Evolutionary conservation across 2,329 filamentous ascomycete genomes (phyloP).

Genomic region (Diaporthe sp.): DNA sequence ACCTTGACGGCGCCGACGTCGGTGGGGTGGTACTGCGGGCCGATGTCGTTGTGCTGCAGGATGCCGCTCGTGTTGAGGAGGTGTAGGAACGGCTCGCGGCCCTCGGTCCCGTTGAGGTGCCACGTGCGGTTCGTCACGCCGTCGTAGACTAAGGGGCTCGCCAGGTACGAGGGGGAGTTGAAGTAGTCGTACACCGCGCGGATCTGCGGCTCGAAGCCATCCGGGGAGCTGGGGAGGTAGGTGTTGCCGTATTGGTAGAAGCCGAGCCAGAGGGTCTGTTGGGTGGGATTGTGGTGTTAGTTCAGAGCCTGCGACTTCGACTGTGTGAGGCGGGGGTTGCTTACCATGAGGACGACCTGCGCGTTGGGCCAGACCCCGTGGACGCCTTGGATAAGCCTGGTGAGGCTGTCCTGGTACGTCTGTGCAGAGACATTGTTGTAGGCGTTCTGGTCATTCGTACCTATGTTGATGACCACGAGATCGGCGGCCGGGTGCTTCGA

Average conservation of each 20-base stretch:
- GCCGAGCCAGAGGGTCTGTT: constrained; percentile 65
- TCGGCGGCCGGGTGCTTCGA: constrained; percentile 55
- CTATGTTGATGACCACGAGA: constrained; percentile 60
- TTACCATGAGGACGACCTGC: constrained; percentile 59
- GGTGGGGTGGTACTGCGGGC: constrained; percentile 69
- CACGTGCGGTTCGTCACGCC: constrained; percentile 53
- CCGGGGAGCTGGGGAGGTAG: constrained; percentile 56
- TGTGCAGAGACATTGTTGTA: constrained; percentile 51
- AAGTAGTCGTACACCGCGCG: constrained; percentile 65
- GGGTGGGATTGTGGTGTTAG: constrained; percentile 28
- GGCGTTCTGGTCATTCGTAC: constrained; percentile 57
- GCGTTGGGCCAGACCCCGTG: constrained; percentile 61
- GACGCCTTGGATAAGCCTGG: constrained; percentile 59
- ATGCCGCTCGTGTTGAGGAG: constrained; percentile 73
- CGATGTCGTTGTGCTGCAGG: constrained; percentile 72
- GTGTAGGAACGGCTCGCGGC: constrained; percentile 63
- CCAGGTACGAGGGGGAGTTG: constrained; percentile 58
- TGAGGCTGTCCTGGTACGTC: constrained; percentile 56
- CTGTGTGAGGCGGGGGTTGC: too few relatives aligned
- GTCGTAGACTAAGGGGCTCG: constrained; percentile 54
- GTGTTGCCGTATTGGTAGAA: constrained; percentile 64
- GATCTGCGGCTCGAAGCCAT: constrained; percentile 63
- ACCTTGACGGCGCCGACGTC: constrained; percentile 73
- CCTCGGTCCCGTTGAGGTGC: constrained; percentile 44
- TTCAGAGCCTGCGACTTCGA: constrained; percentile 33